phyloP scores from a whole-genome alignment of 1,284 basidiomycete species.

The Ceratobasidium sp. region DNA sequence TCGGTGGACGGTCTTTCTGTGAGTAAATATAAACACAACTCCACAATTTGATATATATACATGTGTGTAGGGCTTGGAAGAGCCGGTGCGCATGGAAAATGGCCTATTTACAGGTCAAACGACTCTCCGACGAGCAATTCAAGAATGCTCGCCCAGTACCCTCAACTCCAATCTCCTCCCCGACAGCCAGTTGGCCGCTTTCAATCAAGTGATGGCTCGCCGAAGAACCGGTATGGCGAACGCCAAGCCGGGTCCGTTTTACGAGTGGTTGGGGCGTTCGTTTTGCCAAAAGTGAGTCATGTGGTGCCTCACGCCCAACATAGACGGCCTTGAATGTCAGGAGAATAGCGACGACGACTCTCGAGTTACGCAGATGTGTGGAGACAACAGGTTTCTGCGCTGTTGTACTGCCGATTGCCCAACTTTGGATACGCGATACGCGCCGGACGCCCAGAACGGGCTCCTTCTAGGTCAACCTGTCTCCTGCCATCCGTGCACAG shows the following conservation, averaged over 20 bases:
- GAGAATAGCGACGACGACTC: not conserved
- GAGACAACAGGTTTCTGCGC: conserved; percentile 1
- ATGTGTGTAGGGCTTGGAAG: too few relatives aligned
- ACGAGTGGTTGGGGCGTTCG: not conserved
- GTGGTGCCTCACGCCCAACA: not conserved
- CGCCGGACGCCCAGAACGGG: not conserved
- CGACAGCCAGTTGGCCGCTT: conserved; percentile 8
- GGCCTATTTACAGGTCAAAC: too few relatives aligned
- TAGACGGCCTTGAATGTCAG: conserved; percentile 5
- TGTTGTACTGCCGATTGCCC: not conserved
- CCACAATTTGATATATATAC: too few relatives aligned
- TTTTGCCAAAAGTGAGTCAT: not conserved
- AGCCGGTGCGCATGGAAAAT: too few relatives aligned
- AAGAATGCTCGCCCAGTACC: not conserved
- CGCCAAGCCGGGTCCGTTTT: not conserved
- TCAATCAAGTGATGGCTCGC: conserved; percentile 13
- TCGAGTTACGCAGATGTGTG: not conserved
- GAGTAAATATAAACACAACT: too few relatives aligned
- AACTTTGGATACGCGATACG: not conserved
- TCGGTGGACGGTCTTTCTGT: not conserved
- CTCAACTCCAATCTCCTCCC: not conserved
- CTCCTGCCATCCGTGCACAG: too few relatives aligned
- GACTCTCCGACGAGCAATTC: not conserved
- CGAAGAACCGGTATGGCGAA: not conserved
- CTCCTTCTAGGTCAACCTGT: too few relatives aligned